Evolutionary conservation across 352 stramenopile species (phyloP), one percentile per base, ranked within the genome.

Genomic region (Hyaloperonospora arabidopsidis): DNA sequence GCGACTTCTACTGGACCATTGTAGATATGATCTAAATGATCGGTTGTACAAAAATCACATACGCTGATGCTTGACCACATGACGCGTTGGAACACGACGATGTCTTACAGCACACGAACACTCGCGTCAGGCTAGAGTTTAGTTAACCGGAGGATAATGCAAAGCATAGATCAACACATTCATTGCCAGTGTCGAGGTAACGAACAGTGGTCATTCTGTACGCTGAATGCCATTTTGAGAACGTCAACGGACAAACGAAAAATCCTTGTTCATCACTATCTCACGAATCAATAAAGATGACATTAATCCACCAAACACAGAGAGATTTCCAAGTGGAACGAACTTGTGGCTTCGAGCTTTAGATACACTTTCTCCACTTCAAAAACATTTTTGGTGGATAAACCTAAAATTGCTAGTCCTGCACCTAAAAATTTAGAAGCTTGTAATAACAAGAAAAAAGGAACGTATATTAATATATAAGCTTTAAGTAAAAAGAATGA

Each of bases 191-290:
- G 35, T 84, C 63, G 10, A 93, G 64, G 49, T 89, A 90, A 14
- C 82, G 79, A 25, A 93, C 82, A 1, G 82, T 93, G 17, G 82
- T 93, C 82, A 93, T 93, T 51, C 82, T 79, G 47, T 93, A 93
- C 32, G 79, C 78, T 3, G 75, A 46, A 90, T 89, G 22, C 82
- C 82, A 44, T 88, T 89, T 54, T 93, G 82, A 44, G 82, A 89
- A 52, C 82, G 82, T 45, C 82, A 93, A 15, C 82, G 77, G 34
- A 93, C 82, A 45, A 93, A 93, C 39, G 79, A 89, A 49, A 90
- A 93, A 56, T 93, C 82, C 58, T 90, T 89, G 64, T 72, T 89
- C 12, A 67, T 86, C 39, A 81, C 72, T 83, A 49, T 3, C 34
- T 58, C 21, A 56, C 23, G 19, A 44, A 50, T 2, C 45, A 19